Conservation (phyloP, 768 basidiomycete species). For the Zangia roseola region DNA sequence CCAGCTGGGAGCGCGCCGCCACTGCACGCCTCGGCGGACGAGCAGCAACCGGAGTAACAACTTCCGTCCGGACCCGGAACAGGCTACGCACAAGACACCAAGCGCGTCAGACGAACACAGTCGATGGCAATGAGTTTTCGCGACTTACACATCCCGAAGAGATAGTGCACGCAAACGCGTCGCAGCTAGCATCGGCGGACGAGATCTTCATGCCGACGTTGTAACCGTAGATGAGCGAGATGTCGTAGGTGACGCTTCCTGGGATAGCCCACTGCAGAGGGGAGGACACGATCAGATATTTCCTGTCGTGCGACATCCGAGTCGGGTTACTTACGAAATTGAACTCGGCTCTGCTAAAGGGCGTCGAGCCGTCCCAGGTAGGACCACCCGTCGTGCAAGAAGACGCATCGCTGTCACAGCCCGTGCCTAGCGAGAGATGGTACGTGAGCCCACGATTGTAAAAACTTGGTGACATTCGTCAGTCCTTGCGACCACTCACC, state of each 20-base stretch:
- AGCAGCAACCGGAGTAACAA: conserved; percentile 22
- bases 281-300: too few relatives aligned
- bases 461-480: too few relatives aligned
- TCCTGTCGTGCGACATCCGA: too few relatives aligned
- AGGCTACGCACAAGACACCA: conserved; percentile 5
- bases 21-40: conserved; percentile 13
- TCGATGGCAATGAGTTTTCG: not conserved
- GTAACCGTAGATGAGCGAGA: conserved; percentile 24
- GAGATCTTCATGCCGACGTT: conserved; percentile 24
- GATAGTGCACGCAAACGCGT: conserved; percentile 19
- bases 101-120: not conserved
- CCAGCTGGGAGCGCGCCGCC: conserved; percentile 13
- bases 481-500: conserved; percentile 4
- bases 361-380: conserved; percentile 20
- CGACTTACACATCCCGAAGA: conserved; percentile 14
- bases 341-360: conserved; percentile 21
- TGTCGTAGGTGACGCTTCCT: conserved; percentile 18
- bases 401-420: conserved; percentile 13
- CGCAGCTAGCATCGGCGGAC: conserved; percentile 13
- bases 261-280: conserved; percentile 2
- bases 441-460: not conserved
- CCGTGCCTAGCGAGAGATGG: conserved; percentile 13
- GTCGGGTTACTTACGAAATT: conserved; percentile 12
- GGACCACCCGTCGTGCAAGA: conserved; percentile 22
- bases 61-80: conserved; percentile 18